phyloP scores from a whole-genome alignment of 2,329 filamentous ascomycete genomes.

The Hymenoscyphus scutula region DNA sequence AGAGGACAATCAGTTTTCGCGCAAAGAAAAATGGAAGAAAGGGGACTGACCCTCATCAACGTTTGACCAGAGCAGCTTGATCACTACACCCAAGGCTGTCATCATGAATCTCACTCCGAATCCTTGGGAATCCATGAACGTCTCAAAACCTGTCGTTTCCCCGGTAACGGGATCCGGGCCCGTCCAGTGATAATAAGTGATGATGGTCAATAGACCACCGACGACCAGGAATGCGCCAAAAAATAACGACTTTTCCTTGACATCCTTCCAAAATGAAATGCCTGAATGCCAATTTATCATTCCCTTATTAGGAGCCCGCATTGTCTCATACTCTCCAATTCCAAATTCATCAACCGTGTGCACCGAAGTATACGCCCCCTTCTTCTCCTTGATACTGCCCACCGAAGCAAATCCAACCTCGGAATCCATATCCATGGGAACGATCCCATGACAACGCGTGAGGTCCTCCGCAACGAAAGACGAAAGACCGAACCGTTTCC shows the following conservation, averaged over 20 bases:
- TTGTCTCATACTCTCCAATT: not conserved
- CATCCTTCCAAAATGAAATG: slow-evolving; percentile 10
- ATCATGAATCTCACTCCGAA: slow-evolving; percentile 44
- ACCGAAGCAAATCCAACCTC: slow-evolving; percentile 15
- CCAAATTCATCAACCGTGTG: not conserved
- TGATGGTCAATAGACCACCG: slow-evolving; percentile 33
- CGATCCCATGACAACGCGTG: slow-evolving; percentile 18
- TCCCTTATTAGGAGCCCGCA: not conserved
- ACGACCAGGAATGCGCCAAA: slow-evolving; percentile 18
- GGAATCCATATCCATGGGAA: slow-evolving; percentile 17
- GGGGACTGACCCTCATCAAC: slow-evolving; percentile 40
- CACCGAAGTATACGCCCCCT: slow-evolving; percentile 11
- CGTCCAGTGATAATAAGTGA: slow-evolving; percentile 43
- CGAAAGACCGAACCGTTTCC: slow-evolving; percentile 14
- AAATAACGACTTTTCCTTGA: slow-evolving; percentile 14
- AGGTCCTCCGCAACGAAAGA: slow-evolving; percentile 13
- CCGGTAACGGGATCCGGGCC: slow-evolving; percentile 27
- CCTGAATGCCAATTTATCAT: slow-evolving; percentile 5
- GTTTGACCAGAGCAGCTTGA: slow-evolving; percentile 43
- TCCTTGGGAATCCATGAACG: slow-evolving; percentile 40
- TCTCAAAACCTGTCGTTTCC: slow-evolving; percentile 38
- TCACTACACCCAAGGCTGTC: slow-evolving; percentile 40
- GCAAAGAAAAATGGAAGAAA: not conserved
- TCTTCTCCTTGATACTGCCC: slow-evolving; percentile 5
- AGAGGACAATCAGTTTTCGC: not conserved